These are phyloP conservation scores for Pseudofabraea citricarpa DNA, from an alignment of 2,329 filamentous ascomycete genomes.

Conservation along the genomic window DNA sequence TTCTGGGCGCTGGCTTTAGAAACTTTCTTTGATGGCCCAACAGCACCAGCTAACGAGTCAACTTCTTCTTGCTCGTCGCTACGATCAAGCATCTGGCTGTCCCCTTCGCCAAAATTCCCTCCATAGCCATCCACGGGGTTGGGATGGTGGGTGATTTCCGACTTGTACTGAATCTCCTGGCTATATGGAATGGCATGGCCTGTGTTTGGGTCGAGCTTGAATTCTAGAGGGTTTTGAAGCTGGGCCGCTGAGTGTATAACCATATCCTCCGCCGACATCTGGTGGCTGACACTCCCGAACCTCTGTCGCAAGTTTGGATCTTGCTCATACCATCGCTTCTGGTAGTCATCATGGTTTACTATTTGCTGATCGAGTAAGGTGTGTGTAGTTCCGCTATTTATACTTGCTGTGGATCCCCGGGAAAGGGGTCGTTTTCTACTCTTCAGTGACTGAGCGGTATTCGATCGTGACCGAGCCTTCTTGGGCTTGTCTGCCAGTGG, in stretches of 20 bases:
- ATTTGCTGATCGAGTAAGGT: slow-evolving; percentile 25
- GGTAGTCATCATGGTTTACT: slow-evolving; percentile 19
- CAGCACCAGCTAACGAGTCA: slow-evolving; percentile 43
- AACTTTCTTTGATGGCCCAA: slow-evolving; percentile 47
- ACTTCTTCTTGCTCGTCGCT: slow-evolving; percentile 52
- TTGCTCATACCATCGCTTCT: slow-evolving; percentile 28
- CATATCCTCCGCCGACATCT: slow-evolving; percentile 53
- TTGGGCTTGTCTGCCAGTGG: slow-evolving; percentile 28
- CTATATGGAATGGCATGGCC: slow-evolving; percentile 39
- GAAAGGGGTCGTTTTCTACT: slow-evolving; percentile 38
- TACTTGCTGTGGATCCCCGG: slow-evolving; percentile 42
- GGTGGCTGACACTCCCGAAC: slow-evolving; percentile 22
- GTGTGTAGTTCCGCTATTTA: slow-evolving; percentile 30
- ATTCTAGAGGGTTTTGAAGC: slow-evolving; percentile 45
- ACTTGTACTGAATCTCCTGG: slow-evolving; percentile 33
- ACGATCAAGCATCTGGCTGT: slow-evolving; percentile 53
- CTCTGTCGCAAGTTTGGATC: slow-evolving; percentile 23
- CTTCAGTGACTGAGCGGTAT: slow-evolving; percentile 37
- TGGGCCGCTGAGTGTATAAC: slow-evolving; percentile 54
- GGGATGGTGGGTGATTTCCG: slow-evolving; percentile 39
- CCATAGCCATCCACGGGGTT: slow-evolving; percentile 50
- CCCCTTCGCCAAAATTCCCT: slow-evolving; percentile 50
- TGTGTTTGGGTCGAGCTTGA: slow-evolving; percentile 45
- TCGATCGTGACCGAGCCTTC: slow-evolving; percentile 38
- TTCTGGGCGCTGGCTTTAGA: slow-evolving; percentile 71